Evolutionary conservation across 331 rosid species (phyloP), one percentile per base, ranked within the genome.

Genomic region (Arachis monticola): DNA sequence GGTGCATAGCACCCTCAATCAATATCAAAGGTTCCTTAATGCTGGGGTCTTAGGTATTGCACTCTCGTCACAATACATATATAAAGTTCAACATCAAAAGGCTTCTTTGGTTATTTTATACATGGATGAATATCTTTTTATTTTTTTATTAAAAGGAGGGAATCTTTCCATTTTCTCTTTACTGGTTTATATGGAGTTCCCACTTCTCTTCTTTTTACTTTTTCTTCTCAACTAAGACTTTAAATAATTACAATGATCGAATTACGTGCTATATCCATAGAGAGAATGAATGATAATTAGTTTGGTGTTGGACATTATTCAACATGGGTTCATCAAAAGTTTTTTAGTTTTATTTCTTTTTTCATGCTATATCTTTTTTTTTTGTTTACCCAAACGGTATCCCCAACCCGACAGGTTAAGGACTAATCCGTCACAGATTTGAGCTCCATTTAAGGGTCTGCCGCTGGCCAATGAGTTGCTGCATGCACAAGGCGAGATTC

Each of bases 31-130:
- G 72, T 72, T 87, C 69, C 87, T 84, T 84, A 56, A 58, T 79
- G 86, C 86, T 44, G 65, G 86, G 76, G 83, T 72, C 71, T 72
- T 82, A 58, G 75, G 53, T 58, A 76, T 69, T 69, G 70, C 85
- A 56, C 76, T 74, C 44, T 67, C 71, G 22, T 74, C 63, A 12
- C 30, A 60, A 78, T 77, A 62, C 69, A 61, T 64, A 64, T 52
- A 70, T 4, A 11, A 50, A 44, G 41, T 38, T 38, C 70, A 80
- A 72, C 76, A 78, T 77, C 66, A 74, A 74, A 70, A 81, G 76
- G 60, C 35, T 44, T 70, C 78, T 82, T 73, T 75, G 46, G 42
- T 44, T 73, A 74, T 67, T 73, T 64, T 31, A 38, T 13, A 17
- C 35, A 22, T 5, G 6, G n/a, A 32, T n/a, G 67, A 40, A 12